Conservation (phyloP, 306 rosid genomes). For the Sesbania bispinosa region DNA sequence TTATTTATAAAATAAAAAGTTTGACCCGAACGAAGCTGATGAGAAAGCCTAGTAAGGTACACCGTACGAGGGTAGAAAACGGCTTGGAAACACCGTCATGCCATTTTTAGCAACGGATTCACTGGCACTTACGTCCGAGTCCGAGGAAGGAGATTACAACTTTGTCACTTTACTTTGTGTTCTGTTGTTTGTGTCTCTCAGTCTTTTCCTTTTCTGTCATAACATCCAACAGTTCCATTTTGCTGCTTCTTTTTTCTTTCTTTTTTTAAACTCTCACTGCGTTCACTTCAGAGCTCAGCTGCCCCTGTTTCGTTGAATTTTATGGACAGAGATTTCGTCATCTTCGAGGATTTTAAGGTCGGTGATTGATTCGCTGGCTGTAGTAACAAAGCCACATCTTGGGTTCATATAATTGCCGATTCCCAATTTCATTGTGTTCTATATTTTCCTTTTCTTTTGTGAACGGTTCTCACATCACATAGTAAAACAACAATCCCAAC, state of each 20-base stretch:
- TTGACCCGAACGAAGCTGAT: too few relatives aligned
- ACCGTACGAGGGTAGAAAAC: neutral
- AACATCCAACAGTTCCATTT: neutral
- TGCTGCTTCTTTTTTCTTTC: neutral
- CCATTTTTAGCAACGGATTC: neutral
- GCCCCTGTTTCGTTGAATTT: conserved; percentile 2
- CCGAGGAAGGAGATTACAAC: too few relatives aligned
- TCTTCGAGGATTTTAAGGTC: conserved; percentile 26
- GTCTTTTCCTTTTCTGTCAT: conserved; percentile 7
- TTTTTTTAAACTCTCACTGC: neutral
- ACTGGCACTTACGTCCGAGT: conserved; percentile 3
- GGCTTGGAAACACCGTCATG: conserved; percentile 24
- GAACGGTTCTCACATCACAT: neutral
- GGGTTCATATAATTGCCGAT: neutral
- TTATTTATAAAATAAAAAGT: too few relatives aligned
- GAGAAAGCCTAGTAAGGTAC: neutral
- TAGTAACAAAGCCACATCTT: neutral
- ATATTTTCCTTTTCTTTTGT: too few relatives aligned
- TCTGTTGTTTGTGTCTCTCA: too few relatives aligned
- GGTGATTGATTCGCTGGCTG: neutral
- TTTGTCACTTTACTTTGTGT: neutral
- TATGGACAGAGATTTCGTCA: conserved; percentile 20
- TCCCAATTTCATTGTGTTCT: neutral
- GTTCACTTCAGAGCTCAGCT: neutral
- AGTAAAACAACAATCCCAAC: neutral